These are phyloP conservation scores for Cyclocybe aegerita DNA, from an alignment of 768 basidiomycete species.

Conservation along the genomic window DNA sequence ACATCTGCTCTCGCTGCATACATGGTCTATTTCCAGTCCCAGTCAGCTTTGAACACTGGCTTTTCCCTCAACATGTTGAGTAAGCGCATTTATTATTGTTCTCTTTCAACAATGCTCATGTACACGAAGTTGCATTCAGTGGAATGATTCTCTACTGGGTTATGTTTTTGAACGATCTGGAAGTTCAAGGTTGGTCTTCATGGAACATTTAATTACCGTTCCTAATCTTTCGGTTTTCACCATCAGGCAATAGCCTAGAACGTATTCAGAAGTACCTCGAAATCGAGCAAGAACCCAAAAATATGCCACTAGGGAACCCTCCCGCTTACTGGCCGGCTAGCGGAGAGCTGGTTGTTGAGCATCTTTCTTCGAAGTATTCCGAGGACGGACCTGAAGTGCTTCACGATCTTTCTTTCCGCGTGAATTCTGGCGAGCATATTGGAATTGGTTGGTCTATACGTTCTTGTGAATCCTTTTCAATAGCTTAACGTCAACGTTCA, in stretches of 20 bases:
- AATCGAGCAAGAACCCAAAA: conserved; percentile 56
- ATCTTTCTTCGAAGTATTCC: conserved; percentile 57
- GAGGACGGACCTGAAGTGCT: conserved; percentile 44
- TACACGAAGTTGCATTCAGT: conserved; percentile 46
- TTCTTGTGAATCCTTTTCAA: background rate
- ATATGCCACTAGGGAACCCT: conserved; percentile 38
- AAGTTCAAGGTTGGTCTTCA: conserved; percentile 31
- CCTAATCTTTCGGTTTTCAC: background rate
- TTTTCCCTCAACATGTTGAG: conserved; percentile 57
- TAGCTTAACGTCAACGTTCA: conserved; percentile 7
- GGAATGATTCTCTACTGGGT: conserved; percentile 53
- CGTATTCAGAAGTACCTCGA: conserved; percentile 65
- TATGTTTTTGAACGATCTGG: conserved; percentile 39
- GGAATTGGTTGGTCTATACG: conserved; percentile 25
- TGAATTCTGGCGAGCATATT: conserved; percentile 55
- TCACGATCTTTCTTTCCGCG: conserved; percentile 47
- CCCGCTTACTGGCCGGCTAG: conserved; percentile 69
- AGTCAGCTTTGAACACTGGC: conserved; percentile 41
- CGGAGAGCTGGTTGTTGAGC: conserved; percentile 52
- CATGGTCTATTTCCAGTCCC: conserved; percentile 43
- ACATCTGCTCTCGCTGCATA: conserved; percentile 50
- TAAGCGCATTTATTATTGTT: conserved; percentile 6
- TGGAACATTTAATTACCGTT: background rate
- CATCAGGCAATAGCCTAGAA: conserved; percentile 40
- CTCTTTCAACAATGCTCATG: background rate